Evolutionary conservation across 257 asterid genomes (phyloP).

Genomic region (Eucommia ulmoides): DNA sequence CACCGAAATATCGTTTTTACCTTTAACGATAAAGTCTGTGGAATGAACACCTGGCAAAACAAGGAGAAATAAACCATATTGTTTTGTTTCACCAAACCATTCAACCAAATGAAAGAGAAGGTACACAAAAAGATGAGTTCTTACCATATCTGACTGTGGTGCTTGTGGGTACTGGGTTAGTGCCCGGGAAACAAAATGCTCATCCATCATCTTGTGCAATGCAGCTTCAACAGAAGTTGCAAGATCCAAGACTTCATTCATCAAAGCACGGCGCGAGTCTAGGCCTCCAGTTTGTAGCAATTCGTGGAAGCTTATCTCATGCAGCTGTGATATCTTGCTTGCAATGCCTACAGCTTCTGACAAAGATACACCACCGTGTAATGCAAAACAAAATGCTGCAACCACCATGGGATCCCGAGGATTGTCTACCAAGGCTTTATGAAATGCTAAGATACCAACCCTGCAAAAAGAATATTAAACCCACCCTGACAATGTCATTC

Average conservation of each 20-base stretch:
- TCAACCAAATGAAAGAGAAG: background rate
- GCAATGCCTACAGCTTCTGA: slow-evolving; percentile 59
- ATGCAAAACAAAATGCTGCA: slow-evolving; percentile 69
- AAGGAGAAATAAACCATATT: background rate
- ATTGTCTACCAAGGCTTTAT: slow-evolving; percentile 57
- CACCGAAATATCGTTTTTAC: slow-evolving; percentile 70
- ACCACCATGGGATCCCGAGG: slow-evolving; percentile 64
- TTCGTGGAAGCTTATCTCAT: slow-evolving; percentile 44
- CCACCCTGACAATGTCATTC: background rate
- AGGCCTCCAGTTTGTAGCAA: slow-evolving; percentile 30
- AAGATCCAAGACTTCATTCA: slow-evolving; percentile 36
- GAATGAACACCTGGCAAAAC: slow-evolving; percentile 51
- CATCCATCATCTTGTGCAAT: slow-evolving; percentile 50
- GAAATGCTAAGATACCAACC: slow-evolving; percentile 82
- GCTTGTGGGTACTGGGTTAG: slow-evolving; percentile 83
- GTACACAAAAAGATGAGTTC: slow-evolving; percentile 5
- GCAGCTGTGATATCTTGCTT: slow-evolving; percentile 38
- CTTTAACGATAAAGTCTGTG: slow-evolving; percentile 35
- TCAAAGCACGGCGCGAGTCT: slow-evolving; percentile 17
- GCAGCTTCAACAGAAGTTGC: slow-evolving; percentile 48
- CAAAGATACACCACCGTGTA: slow-evolving; percentile 73
- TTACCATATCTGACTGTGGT: slow-evolving; percentile 69
- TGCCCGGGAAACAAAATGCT: slow-evolving; percentile 60
- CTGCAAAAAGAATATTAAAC: slow-evolving; percentile 19
- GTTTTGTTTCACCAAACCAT: background rate